Percentiles rank a stretch among this genome's conserved stretches.
Conservation (phyloP, 495 filamentous ascomycete genomes). For the Penicillium robsamsonii region DNA sequence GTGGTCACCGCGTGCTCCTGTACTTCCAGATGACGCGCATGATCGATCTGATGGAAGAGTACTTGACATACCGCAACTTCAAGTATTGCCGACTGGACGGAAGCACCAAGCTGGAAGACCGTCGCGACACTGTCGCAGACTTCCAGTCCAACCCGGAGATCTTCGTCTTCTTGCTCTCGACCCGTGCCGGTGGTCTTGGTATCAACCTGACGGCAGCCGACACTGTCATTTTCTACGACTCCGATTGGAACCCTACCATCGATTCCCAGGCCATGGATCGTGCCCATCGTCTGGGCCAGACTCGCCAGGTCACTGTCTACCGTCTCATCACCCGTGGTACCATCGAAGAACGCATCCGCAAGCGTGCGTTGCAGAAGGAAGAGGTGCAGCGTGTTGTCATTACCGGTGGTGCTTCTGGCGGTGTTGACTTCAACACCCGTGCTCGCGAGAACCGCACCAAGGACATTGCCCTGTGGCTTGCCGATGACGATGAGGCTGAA, state of each 20-base stretch:
- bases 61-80: conserved; percentile 97
- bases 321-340: conserved; percentile 95
- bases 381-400: conserved; percentile 99
- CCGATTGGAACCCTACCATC: conserved; percentile 98
- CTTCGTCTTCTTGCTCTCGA: conserved; percentile 94
- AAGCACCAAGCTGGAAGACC: conserved; percentile 96
- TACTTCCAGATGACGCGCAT: conserved; percentile 99
- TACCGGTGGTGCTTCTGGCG: conserved; percentile 75
- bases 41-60: conserved; percentile 99
- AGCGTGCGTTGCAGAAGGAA: conserved; percentile 96
- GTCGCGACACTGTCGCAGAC: conserved; percentile 92
- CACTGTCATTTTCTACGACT: conserved; percentile 99
- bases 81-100: conserved; percentile 96
- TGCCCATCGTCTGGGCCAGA: conserved; percentile 96
- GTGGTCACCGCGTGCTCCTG: conserved; percentile 90
- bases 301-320: conserved; percentile 93
- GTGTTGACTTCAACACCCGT: conserved; percentile 91
- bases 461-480: conserved; percentile 95
- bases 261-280: conserved; percentile 99
- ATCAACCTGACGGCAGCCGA: conserved; percentile 93
- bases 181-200: conserved; percentile 93
- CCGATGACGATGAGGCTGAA: conserved; percentile 90
- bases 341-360: conserved; percentile 97
- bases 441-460: conserved; percentile 87
- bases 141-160: conserved; percentile 92